A percentile compares a stretch with the other conserved stretches of the same genome.
phyloP scores from a whole-genome alignment of 2,329 filamentous ascomycete species.

The Xylaria digitata region DNA sequence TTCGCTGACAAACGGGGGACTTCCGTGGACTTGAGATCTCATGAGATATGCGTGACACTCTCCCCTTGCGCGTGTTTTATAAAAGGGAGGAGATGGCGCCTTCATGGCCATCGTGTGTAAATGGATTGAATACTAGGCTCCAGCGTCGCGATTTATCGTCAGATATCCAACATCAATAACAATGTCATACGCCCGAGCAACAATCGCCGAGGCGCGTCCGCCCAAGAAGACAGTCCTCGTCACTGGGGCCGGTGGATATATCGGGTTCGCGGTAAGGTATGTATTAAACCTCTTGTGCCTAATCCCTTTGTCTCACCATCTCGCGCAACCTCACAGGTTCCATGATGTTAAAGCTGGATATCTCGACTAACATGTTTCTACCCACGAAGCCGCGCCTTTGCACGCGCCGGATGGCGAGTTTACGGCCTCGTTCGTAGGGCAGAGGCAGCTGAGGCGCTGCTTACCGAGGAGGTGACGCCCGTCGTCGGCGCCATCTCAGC shows the following conservation, averaged over 20 bases:
- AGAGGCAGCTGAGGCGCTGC: slow-evolving; percentile 48
- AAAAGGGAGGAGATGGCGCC: neutral
- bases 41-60: neutral
- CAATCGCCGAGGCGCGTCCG: slow-evolving; percentile 14
- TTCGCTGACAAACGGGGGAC: slow-evolving; percentile 3
- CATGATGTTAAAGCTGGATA: no score
- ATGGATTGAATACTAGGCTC: neutral
- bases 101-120: neutral
- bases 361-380: no score
- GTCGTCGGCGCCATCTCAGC: slow-evolving; percentile 53
- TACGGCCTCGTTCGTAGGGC: slow-evolving; percentile 58
- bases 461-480: slow-evolving; percentile 54
- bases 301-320: no score
- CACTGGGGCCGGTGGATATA: slow-evolving; percentile 62
- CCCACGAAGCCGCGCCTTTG: slow-evolving; percentile 53
- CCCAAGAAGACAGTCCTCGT: slow-evolving; percentile 54
- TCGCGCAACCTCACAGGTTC: no score
- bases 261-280: slow-evolving; percentile 56
- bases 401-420: slow-evolving; percentile 57
- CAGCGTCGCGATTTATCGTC: neutral
- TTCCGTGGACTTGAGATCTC: neutral
- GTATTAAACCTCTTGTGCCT: no score
- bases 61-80: neutral
- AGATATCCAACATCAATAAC: neutral
- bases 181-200: slow-evolving; percentile 19